Base-by-base conservation (phyloP, 2,329 filamentous ascomycete species). In the Xylaria digitata region DNA sequence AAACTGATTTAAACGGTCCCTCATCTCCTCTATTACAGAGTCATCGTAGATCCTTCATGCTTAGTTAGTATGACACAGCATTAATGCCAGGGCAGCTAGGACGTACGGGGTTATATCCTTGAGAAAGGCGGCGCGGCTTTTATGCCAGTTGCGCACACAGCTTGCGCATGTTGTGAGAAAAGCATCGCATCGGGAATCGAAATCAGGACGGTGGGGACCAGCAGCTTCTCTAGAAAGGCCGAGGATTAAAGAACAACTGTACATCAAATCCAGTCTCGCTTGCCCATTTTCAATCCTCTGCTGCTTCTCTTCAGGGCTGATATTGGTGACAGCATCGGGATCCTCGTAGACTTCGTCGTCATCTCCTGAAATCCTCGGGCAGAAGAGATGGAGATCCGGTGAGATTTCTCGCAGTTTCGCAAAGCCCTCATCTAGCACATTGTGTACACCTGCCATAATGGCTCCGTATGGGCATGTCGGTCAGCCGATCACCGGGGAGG, bases 91-190 rank as follows among this genome's bases (percentile, higher is more conserved):
- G n/a, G 34, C 7, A 45, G 40, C 37, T 9, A 54, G 49, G 23
- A 78, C 82, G 73, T 81, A 89, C 84, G 89, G 86, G 72, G 86
- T 83, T 61, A 93, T 82, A 54, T 86, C 82, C 66, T 88, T 86
- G 37, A 92, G 80, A 69, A 91, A 86, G 62, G 82, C 80, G 67
- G 86, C 86, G 68, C 92, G 89, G 34, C 85, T 86, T 75, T 88
- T 88, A 77, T 94, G 92, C 86, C 92, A 94, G 72, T 89, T 89
- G 68, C 89, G 84, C 58, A 92, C 89, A 75, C 92, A 94, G 58
- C 86, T 83, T 60, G 92, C 87, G 78, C 92, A 94, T 64, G 80
- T 83, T 64, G 83, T 86, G 26, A 94, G 82, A 45, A 86, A 85
- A 11, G 81, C 77, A 69, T 90, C 86, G 21, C 91, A 82, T 21